Evolutionary conservation across 352 stramenopile species (phyloP), one percentile per base, ranked within the genome.

Genomic region (Globisporangium mamillatum): DNA sequence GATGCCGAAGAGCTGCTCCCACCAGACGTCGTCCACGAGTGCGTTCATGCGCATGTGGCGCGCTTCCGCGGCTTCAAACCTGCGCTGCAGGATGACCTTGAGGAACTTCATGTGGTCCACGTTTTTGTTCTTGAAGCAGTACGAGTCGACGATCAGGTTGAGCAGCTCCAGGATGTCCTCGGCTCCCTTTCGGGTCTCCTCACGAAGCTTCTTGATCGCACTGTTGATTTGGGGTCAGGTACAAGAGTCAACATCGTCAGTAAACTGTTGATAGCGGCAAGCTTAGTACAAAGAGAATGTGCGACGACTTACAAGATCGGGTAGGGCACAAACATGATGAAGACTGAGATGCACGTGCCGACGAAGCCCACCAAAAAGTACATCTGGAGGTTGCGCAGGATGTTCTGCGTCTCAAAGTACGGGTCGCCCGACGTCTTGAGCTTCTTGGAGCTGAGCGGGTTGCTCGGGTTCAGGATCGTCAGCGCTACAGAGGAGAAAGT

Each of bases 81-180:
- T 92, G 54, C 80, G 82, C 12, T 81, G 66, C 32, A 94, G 73
- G 57, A 91, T 92, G 16, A 92, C 67, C 25, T 78, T 83, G 10
- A 94, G 63, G 55, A 94, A 90, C 50, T 94, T 88, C 83, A 94
- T 90, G 73, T 92, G 75, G 29, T 92, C 83, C 32, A 91, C 74
- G 61, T 92, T 91, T 73, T 92, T 94, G 77, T 90, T 91, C 73
- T 91, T 91, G 75, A 94, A 94, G 66, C 86, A 94, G 75, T 94
- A 94, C 46, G 84, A 89, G 65, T 94, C 86, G 4, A 94, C 75
- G 64, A 94, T 90, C 64, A 94, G 75, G 63, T 94, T 92, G 9
- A 92, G 77, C 36, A 94, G 68, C 52, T 92, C 86, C 7, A 90
- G 50, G 25, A 94, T 80, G 59, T 91, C 84, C 0, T 78, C 80